phyloP scores from a whole-genome alignment of 345 rosid genomes.

The Euphorbia lathyris region DNA sequence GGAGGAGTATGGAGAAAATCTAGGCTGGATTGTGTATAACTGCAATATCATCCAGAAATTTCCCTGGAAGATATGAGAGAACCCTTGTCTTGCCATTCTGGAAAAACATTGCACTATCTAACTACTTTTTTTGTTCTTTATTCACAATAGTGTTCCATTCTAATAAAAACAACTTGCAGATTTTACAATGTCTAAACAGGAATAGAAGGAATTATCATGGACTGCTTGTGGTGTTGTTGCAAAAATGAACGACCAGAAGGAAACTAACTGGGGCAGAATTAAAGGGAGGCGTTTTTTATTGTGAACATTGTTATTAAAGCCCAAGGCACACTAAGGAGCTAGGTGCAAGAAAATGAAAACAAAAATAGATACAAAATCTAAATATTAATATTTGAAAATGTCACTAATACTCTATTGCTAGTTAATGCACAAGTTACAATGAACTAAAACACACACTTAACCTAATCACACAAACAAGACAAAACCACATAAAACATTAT shows the following conservation, averaged over 20 bases:
- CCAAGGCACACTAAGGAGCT: no score
- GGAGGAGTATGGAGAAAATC: neutral
- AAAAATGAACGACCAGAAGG: neutral
- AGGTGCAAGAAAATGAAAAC: no score
- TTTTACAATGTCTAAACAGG: neutral
- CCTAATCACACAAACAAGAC: no score
- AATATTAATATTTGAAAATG: no score
- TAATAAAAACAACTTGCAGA: neutral
- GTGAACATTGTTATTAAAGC: no score
- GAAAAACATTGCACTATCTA: neutral
- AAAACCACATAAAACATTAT: no score
- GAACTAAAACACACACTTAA: no score
- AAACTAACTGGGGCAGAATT: neutral
- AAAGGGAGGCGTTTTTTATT: neutral
- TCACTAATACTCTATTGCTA: no score
- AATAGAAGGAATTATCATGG: neutral
- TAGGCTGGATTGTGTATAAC: conserved; percentile 3
- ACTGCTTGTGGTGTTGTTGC: neutral
- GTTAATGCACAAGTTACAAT: no score
- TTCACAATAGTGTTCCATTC: neutral
- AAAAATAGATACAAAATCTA: no score
- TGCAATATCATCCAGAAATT: neutral
- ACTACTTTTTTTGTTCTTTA: neutral
- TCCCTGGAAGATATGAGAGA: neutral
- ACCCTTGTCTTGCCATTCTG: neutral